Conservation (phyloP, 75 land plant species). For the Ceratopteris richardii region DNA sequence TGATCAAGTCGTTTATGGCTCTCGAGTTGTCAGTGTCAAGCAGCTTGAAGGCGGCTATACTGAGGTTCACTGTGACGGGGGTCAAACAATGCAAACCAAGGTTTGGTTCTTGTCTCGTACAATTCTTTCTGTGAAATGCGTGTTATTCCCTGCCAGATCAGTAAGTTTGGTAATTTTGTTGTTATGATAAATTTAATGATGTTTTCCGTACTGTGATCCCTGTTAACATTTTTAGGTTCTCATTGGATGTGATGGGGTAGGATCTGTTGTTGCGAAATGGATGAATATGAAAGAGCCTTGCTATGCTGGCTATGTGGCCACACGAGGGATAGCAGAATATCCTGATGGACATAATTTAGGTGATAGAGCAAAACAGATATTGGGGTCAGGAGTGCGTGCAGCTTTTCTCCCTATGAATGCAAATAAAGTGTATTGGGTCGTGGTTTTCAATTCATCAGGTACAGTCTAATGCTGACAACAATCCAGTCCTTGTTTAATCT, state of each 20-base stretch:
- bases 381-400: slow-evolving; percentile 82
- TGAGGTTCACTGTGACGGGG: slow-evolving; percentile 46
- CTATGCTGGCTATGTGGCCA: slow-evolving; percentile 75
- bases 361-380: slow-evolving; percentile 43
- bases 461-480: too few species aligned
- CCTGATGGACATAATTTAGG: slow-evolving; percentile 51
- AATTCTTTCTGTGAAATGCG: too few species aligned
- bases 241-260: slow-evolving; percentile 87
- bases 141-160: background rate
- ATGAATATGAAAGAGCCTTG: slow-evolving; percentile 75
- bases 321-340: slow-evolving; percentile 64
- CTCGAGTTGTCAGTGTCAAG: slow-evolving; percentile 36
- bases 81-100: slow-evolving; percentile 43
- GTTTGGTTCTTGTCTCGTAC: slow-evolving; percentile 11
- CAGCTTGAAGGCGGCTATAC: slow-evolving; percentile 18
- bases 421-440: slow-evolving; percentile 83
- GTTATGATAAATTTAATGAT: background rate
- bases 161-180: background rate
- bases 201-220: background rate
- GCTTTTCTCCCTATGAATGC: slow-evolving; percentile 70
- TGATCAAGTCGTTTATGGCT: slow-evolving; percentile 43
- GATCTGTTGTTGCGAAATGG: slow-evolving; percentile 77
- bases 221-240: slow-evolving; percentile 43
- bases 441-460: slow-evolving; percentile 60
- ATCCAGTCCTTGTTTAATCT: too few species aligned